Evolutionary conservation across 306 rosid genomes (phyloP).

Genomic region (Coriaria nepalensis): DNA sequence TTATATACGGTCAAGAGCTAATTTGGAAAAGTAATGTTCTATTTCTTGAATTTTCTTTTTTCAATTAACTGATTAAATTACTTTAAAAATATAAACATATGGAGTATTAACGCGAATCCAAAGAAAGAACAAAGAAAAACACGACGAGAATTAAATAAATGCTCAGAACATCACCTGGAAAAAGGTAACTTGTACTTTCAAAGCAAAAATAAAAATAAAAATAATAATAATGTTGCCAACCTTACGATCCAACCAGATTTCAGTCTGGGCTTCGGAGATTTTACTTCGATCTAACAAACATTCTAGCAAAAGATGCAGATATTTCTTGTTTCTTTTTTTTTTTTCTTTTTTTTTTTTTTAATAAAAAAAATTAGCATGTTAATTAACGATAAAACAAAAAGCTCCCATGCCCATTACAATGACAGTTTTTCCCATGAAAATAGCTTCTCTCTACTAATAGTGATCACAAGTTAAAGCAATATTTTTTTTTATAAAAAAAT

Average conservation of each 20-base stretch:
- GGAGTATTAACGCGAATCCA: constrained; percentile 4
- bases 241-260: constrained; percentile 19
- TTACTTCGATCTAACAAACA: constrained; percentile 15
- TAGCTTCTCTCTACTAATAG: too few species aligned
- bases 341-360: constrained; percentile 5
- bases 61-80: too few species aligned
- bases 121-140: not conserved
- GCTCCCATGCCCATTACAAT: too few species aligned
- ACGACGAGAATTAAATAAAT: constrained; percentile 6
- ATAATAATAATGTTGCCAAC: constrained; percentile 22
- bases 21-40: too few species aligned
- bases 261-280: too few species aligned
- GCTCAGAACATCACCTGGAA: constrained; percentile 22
- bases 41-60: too few species aligned
- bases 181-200: constrained; percentile 64
- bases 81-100: not conserved
- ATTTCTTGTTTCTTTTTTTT: not conserved
- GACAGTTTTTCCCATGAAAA: too few species aligned
- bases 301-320: constrained; percentile 13
- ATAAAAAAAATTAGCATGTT: constrained; percentile 1
- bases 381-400: constrained; percentile 7
- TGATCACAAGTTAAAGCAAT: too few species aligned
- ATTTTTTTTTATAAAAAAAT: too few species aligned
- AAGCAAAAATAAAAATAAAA: constrained; percentile 8
- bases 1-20: too few species aligned